A percentile compares a stretch with the other conserved stretches of the same genome.
These are phyloP conservation scores for Areca catechu DNA, from an alignment of 176 grass and related monocot species.

Conservation along the genomic window DNA sequence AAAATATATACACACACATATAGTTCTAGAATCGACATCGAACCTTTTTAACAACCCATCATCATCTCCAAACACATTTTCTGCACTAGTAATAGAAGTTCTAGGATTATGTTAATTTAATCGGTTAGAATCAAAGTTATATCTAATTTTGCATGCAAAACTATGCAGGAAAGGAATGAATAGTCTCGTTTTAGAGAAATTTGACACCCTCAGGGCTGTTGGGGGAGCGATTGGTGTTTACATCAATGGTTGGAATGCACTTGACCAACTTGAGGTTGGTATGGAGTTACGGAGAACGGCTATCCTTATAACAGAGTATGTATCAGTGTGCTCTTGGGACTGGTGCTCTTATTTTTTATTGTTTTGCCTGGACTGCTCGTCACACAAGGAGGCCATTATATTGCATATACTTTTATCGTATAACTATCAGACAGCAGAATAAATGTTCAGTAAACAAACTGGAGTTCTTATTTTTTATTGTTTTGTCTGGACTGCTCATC, in stretches of 20 bases:
- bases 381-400: too few species aligned
- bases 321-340: background rate
- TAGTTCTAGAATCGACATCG: too few species aligned
- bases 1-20: too few species aligned
- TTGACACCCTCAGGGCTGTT: slow-evolving; percentile 11
- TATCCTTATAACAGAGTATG: slow-evolving; percentile 14
- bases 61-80: too few species aligned
- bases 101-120: too few species aligned
- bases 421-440: too few species aligned
- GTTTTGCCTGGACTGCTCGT: background rate
- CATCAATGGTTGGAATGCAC: slow-evolving; percentile 40
- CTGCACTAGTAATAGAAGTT: too few species aligned
- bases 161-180: slow-evolving; percentile 37
- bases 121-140: too few species aligned
- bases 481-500: background rate
- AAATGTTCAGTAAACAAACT: too few species aligned
- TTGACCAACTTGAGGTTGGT: slow-evolving; percentile 29
- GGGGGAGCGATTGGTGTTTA: slow-evolving; percentile 31
- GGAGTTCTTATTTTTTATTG: background rate
- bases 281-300: slow-evolving; percentile 19
- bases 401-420: too few species aligned
- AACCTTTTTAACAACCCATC: too few species aligned
- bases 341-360: background rate
- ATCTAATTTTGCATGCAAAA: background rate
- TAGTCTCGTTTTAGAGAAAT: slow-evolving; percentile 44